Evolutionary conservation across 352 stramenopile genomes (phyloP), one percentile per base, ranked within the genome.

Genomic region (Phytophthora crassamura): DNA sequence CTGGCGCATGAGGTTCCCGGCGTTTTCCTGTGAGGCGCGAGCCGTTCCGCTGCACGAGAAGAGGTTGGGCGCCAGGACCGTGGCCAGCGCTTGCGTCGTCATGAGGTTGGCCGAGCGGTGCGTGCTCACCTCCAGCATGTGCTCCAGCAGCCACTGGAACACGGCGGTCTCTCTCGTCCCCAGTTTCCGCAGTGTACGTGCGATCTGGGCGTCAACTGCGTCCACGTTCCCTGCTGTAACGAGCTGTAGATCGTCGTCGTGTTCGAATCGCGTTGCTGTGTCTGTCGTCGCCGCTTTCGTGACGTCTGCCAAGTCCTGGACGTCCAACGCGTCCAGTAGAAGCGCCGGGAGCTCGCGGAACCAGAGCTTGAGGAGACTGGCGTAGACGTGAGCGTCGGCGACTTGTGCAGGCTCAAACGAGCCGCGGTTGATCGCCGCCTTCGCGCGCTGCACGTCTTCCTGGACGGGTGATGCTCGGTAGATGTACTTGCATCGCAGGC

Each of bases 141-240:
- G 82, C 56, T 89, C 80, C 3, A 88, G 68, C n/a, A 91, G 69
- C 82, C 82, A 89, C 9, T 86, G 69, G 9, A 91, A 57, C 9
- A 91, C 72, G 1, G 59, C 65, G 18, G 69, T 60, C 41, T 87
- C 72, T 14, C 67, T 56, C 0, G n/a, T 1, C 0, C 66, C 55
- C 4, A 89, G 48, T 34, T 78, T 75, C 18, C 15, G 39, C 22
- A 84, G 51, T 28, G 69, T 45, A n/a, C 10, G 38, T 1, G 22
- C 39, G 45, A 75, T 46, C 42, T 75, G 47, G 16, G 14, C 38
- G 32, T 70, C 66, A 2, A 70, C 51, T 3, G 41, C 10, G 40
- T 64, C 52, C 41, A 48, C 32, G 40, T 74, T 70, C 28, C 36
- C 58, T 12, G 68, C 34, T n/a, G 47, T 64, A 18, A 70, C 40